These are phyloP conservation scores for Suhomyces tanzawaensis DNA, from an alignment of 805 yeast species.

Conservation along the genomic window DNA sequence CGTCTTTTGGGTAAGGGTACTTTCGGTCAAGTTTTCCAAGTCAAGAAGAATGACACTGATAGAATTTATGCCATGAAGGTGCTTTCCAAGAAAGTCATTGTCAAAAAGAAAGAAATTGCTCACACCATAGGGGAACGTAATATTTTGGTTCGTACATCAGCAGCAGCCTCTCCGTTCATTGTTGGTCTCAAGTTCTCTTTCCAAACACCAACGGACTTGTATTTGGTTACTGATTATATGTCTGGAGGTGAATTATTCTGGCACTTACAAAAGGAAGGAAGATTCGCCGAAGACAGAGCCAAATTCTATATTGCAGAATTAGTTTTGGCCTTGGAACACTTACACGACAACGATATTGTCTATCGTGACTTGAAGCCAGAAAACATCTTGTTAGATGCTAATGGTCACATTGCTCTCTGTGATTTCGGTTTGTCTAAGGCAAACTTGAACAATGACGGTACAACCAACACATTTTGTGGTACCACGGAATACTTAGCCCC, in stretches of 20 bases:
- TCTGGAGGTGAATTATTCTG: constrained; percentile 96
- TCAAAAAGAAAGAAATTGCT: constrained; percentile 94
- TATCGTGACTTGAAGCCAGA: constrained; percentile 97
- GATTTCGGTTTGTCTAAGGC: constrained; percentile 97
- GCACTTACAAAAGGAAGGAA: constrained; percentile 96
- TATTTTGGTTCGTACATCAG: constrained; percentile 87
- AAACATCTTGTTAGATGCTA: constrained; percentile 90
- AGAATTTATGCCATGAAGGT: constrained; percentile 98
- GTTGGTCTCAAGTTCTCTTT: constrained; percentile 95
- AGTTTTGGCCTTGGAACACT: constrained; percentile 86
- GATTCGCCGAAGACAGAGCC: constrained; percentile 90
- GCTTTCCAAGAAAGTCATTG: constrained; percentile 89
- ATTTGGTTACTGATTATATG: constrained; percentile 95
- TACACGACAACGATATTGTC: constrained; percentile 93
- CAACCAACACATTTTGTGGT: constrained; percentile 97
- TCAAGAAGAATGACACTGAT: constrained; percentile 81
- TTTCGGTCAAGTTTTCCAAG: constrained; percentile 97
- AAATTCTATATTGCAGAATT: constrained; percentile 96
- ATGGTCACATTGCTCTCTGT: constrained; percentile 95
- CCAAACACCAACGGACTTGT: constrained; percentile 91
- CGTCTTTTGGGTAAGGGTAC: constrained; percentile 94
- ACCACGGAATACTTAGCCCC: constrained; percentile 98
- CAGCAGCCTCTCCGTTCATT: constrained; percentile 86
- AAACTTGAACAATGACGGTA: constrained; percentile 76
- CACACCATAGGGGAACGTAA: constrained; percentile 98